A percentile compares a stretch with the other conserved stretches of the same genome.
Conservation (phyloP, 306 rosid species). For the Geum urbanum region DNA sequence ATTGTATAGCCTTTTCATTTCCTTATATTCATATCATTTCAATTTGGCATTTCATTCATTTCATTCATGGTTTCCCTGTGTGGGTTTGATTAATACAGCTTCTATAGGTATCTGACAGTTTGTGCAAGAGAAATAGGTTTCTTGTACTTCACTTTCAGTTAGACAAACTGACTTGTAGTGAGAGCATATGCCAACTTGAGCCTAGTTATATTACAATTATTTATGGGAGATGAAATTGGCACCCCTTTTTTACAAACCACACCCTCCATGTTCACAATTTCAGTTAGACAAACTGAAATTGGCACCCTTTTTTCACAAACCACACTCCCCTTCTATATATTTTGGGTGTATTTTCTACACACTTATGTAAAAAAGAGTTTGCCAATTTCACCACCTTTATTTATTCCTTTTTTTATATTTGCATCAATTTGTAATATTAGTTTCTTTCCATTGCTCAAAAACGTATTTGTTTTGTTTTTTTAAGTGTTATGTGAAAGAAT, state of each 20-base stretch:
- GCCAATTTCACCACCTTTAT: no score
- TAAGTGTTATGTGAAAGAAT: background rate
- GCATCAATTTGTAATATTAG: background rate
- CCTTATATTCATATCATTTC: conserved; percentile 22
- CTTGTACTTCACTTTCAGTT: background rate
- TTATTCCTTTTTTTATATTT: background rate
- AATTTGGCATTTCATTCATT: conserved; percentile 53
- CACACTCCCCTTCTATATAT: no score
- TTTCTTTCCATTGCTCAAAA: background rate
- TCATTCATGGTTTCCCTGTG: conserved; percentile 20
- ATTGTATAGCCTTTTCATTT: conserved; percentile 10
- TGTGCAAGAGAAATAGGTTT: conserved; percentile 1
- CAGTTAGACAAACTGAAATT: no score
- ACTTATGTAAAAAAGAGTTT: no score
- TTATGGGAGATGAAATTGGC: no score
- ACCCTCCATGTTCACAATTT: no score
- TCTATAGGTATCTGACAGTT: background rate
- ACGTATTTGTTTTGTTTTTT: background rate
- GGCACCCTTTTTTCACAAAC: no score
- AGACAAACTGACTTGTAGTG: background rate
- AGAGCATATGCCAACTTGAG: background rate
- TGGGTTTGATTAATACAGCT: conserved; percentile 11
- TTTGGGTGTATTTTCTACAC: no score
- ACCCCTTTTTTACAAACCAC: no score
- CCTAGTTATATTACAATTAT: background rate